Conservation (phyloP, 2,329 filamentous ascomycete species). For the Cytospora mali region DNA sequence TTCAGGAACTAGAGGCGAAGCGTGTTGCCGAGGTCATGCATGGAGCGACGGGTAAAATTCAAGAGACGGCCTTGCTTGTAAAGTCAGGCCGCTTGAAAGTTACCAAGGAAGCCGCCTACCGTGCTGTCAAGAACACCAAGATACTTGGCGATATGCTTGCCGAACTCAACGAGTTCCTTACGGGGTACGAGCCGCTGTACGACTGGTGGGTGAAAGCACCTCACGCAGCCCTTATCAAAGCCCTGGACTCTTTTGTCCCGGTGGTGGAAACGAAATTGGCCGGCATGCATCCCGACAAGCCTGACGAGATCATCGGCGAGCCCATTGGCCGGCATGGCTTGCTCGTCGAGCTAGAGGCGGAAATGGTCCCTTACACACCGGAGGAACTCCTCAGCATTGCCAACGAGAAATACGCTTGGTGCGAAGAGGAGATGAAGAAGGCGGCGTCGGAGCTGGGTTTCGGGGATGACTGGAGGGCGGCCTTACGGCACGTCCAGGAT, state of each 20-base stretch:
- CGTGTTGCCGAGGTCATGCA: slow-evolving; percentile 47
- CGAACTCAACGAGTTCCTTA: slow-evolving; percentile 55
- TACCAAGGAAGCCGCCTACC: slow-evolving; percentile 48
- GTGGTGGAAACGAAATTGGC: slow-evolving; percentile 47
- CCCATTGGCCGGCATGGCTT: slow-evolving; percentile 57
- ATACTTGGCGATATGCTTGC: slow-evolving; percentile 45
- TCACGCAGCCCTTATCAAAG: slow-evolving; percentile 43
- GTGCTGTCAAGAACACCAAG: slow-evolving; percentile 47
- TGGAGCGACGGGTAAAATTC: slow-evolving; percentile 39
- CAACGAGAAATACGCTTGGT: slow-evolving; percentile 57
- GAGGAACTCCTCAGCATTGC: slow-evolving; percentile 58
- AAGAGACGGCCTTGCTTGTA: slow-evolving; percentile 40
- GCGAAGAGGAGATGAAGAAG: slow-evolving; percentile 55
- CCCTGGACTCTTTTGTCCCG: slow-evolving; percentile 40
- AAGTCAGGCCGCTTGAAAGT: slow-evolving; percentile 38
- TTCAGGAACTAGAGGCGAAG: slow-evolving; percentile 43
- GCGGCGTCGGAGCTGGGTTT: slow-evolving; percentile 53
- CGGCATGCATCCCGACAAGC: slow-evolving; percentile 46
- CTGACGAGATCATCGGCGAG: slow-evolving; percentile 58
- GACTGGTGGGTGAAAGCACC: slow-evolving; percentile 58
- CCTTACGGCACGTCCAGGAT: slow-evolving; percentile 59
- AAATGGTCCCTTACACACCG: slow-evolving; percentile 61
- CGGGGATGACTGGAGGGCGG: slow-evolving; percentile 51
- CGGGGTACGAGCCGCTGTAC: slow-evolving; percentile 58
- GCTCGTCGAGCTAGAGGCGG: slow-evolving; percentile 53